Conservation (phyloP, 2,329 filamentous ascomycete genomes). For the Nemania abortiva region DNA sequence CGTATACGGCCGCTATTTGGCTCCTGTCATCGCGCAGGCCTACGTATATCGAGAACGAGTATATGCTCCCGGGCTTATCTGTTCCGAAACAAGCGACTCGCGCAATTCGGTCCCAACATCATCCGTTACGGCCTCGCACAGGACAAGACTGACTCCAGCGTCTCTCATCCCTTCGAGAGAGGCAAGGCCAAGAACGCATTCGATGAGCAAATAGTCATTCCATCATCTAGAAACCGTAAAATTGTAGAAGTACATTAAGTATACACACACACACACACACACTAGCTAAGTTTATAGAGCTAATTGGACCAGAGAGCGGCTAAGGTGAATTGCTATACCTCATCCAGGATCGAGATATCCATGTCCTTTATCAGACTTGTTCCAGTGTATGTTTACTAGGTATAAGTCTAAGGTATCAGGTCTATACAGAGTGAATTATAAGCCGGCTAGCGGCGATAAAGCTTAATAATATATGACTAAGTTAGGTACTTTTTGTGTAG, state of each 20-base stretch:
- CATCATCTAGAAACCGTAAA: constrained; percentile 48
- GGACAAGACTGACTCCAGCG: constrained; percentile 46
- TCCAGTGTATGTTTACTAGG: too few relatives aligned
- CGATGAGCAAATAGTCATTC: constrained; percentile 49
- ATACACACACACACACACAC: constrained; percentile 31
- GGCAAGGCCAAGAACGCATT: constrained; percentile 49
- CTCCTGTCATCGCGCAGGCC: constrained; percentile 37
- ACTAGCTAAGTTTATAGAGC: constrained; percentile 36
- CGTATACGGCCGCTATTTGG: background rate
- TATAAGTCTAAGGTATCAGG: too few relatives aligned
- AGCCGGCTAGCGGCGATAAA: too few relatives aligned
- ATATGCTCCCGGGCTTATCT: constrained; percentile 50
- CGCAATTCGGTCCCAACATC: constrained; percentile 47
- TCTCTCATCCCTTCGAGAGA: constrained; percentile 54
- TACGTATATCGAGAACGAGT: constrained; percentile 51
- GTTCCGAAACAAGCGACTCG: constrained; percentile 47
- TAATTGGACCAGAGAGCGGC: constrained; percentile 26
- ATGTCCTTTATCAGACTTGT: background rate
- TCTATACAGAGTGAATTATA: too few relatives aligned
- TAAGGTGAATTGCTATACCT: background rate
- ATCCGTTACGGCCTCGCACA: constrained; percentile 50
- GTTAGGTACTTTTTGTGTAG: background rate
- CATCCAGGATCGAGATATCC: background rate
- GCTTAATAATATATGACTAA: background rate
- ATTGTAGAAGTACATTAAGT: constrained; percentile 42